phyloP scores from a whole-genome alignment of 2,329 filamentous ascomycete species.

The Pseudocercospora eumusae region DNA sequence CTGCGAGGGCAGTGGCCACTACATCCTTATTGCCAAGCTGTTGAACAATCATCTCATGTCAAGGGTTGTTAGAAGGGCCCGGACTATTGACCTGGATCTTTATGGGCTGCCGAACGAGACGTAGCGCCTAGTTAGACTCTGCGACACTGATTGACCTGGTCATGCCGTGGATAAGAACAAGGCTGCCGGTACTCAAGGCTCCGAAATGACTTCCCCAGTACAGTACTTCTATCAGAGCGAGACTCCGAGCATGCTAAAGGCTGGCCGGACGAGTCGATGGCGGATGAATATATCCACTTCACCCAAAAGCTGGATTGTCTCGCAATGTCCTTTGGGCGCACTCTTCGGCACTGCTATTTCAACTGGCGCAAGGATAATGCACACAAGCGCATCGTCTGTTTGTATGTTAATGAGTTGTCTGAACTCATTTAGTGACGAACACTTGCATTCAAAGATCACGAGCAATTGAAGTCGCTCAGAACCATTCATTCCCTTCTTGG shows the following conservation, averaged over 20 bases:
- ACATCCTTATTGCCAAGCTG: background rate
- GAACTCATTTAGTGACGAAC: background rate
- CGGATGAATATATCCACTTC: too few species aligned
- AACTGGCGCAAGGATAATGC: too few species aligned
- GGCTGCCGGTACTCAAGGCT: too few species aligned
- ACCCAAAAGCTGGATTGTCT: too few species aligned
- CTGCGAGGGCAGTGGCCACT: background rate
- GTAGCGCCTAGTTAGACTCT: background rate
- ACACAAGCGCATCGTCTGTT: too few species aligned
- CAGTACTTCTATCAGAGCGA: too few species aligned
- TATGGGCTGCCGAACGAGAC: background rate
- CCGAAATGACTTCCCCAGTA: too few species aligned
- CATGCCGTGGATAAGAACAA: background rate
- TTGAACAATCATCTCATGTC: background rate
- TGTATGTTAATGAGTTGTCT: too few species aligned
- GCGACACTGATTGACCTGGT: background rate
- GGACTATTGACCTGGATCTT: background rate
- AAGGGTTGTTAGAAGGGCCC: background rate
- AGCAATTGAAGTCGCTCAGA: background rate
- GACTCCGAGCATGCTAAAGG: too few species aligned
- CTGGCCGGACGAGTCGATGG: too few species aligned
- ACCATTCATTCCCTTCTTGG: background rate
- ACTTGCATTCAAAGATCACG: background rate
- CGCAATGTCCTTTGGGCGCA: too few species aligned
- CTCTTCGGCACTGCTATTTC: too few species aligned